Evolutionary conservation across 495 filamentous ascomycete genomes (phyloP), one percentile per base, ranked within the genome.

Genomic region (Talaromyces wortmannii): DNA sequence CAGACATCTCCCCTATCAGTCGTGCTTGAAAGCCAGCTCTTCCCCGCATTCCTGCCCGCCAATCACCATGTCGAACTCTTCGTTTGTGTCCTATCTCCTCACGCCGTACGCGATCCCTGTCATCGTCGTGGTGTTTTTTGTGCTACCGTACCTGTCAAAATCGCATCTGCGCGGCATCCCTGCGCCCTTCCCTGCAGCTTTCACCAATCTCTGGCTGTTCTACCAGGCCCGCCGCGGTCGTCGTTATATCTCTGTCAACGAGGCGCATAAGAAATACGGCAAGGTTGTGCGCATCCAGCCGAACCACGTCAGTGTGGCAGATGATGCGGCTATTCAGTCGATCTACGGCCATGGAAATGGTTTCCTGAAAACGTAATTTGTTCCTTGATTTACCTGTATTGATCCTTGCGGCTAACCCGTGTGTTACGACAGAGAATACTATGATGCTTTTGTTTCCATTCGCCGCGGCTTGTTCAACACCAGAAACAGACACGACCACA

Each of bases 361-460:
- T 5, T 89, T 89, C 68, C 65, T 88, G 53, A 91, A 91, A 67
- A 75, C 86, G 84, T 85, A 70, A 23, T 23, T 23, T 23, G 23
- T 15, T 68, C 73, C 18, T 43, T 49, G 16, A 30, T 33, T 18
- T 2, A 1, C 31, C 5, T n/a, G 31, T 17, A 44, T 42, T 53
- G 11, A 59, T 29, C 23, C 4, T 23, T 23, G 23, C 4, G 23
- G 23, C 23, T 23, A 23, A 23, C 23, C 23, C 29, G 7, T 23
- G 23, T 23, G 23, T 23, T n/a, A 16, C 33, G 16, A 5, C 40
- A 86, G 82, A 31, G 83, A 90, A 13, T 96, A 90, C 74, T 96
- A 96, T 63, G 90, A 95, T 66, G 88, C 89, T 48, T 96, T 96
- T 59, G 90, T 95, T 62, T 90, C 87, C 31, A 92, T 96, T 65